Evolutionary conservation across 257 asterid genomes (phyloP), one percentile per base, ranked within the genome.

Genomic region (Pogostemon cablin): DNA sequence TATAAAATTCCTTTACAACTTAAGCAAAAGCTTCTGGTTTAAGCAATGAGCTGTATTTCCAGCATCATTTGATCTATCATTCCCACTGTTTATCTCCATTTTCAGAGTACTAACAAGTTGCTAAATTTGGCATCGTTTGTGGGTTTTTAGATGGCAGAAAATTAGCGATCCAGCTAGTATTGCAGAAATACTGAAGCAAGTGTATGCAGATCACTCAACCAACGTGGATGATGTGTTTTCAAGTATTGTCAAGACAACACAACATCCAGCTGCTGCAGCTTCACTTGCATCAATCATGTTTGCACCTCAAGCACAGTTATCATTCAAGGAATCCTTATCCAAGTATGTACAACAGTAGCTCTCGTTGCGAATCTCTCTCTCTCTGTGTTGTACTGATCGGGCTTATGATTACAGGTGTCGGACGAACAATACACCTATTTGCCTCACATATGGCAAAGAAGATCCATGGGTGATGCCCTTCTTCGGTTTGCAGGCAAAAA

Each of bases 201-300:
- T 93, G 4, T 93, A 93, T 42, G 87, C 89, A 25, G 96, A 93
- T 79, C 98, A 91, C 74, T 72, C 95, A 1, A 91, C 88, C 63
- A 65, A 86, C 0, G 96, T 89, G 3, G 99, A 93, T 69, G 86
- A 84, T 5, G 96, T 91, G 74, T 93, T 91, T 64, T 75, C 91
- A 17, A 81, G 80, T 47, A 91, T 93, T 67, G 72, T 93, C 10
- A 81, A 87, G 77, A 83, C 87, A 10, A 89, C 96, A 32, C 86
- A 89, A 57, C 99, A 93, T 77, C 99, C 97, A 52, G 97, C 96
- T 1, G 96, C 99, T 15, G 96, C 99, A 52, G 98, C 99, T 62
- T 84, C 98, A 37, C 82, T 93, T 17, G 96, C 96, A 53, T 91
- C 97, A 0, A 93, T 91, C 72, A 86, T 93, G 91, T 91, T 88